These are phyloP conservation scores for Fusarium papillatum DNA, from an alignment of 2,329 filamentous ascomycete genomes.

Conservation along the genomic window DNA sequence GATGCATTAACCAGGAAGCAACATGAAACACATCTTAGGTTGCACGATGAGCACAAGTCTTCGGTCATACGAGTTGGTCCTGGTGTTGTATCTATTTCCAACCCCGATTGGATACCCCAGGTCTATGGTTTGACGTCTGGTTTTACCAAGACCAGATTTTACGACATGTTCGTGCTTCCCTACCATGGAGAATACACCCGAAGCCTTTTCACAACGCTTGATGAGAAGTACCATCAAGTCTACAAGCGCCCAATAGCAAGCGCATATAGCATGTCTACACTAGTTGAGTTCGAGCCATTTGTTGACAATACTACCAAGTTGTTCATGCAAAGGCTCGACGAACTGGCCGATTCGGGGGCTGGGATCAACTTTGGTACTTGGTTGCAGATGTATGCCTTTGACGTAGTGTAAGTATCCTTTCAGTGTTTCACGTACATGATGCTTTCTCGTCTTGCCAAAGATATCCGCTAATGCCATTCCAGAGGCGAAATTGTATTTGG, in stretches of 20 bases:
- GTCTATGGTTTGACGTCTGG: background rate
- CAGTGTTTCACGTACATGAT: background rate
- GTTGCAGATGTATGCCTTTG: conserved; percentile 3
- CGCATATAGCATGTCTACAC: conserved; percentile 10
- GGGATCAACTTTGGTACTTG: conserved; percentile 7
- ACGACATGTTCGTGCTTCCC: background rate
- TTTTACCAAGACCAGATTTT: background rate
- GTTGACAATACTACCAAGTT: conserved; percentile 8
- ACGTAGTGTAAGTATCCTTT: background rate
- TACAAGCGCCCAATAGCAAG: background rate
- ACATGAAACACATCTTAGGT: background rate
- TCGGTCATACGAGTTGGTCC: background rate
- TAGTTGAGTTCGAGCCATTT: conserved; percentile 2
- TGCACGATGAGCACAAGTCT: background rate
- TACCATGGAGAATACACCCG: background rate
- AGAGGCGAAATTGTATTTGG: background rate
- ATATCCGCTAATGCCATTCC: background rate
- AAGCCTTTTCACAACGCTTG: background rate
- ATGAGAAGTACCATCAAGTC: background rate
- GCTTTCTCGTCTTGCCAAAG: too few species aligned
- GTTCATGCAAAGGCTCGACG: conserved; percentile 1
- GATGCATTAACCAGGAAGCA: background rate
- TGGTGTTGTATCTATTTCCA: background rate
- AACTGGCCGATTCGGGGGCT: conserved; percentile 1
- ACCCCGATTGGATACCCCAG: background rate